Evolutionary conservation across 2,329 filamentous ascomycete genomes (phyloP).

Genomic region (Fusarium mundagurra): DNA sequence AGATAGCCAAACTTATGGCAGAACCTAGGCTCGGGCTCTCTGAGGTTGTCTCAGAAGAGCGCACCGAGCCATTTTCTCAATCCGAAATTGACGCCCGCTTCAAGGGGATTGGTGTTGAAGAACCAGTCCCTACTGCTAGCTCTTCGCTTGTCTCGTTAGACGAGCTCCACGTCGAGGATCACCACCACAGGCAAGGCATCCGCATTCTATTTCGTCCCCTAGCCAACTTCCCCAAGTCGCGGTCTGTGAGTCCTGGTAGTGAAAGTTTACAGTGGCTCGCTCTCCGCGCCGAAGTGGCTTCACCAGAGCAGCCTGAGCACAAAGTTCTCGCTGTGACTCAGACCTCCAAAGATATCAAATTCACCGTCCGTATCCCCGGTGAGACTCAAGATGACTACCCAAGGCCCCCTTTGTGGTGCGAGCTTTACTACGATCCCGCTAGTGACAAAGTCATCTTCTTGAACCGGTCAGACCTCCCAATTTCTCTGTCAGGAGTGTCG

Average conservation of each 20-base stretch:
- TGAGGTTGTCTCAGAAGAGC: conserved; percentile 58
- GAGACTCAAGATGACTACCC: conserved; percentile 54
- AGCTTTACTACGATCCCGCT: conserved; percentile 68
- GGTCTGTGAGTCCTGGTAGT: conserved; percentile 65
- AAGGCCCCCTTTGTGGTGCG: conserved; percentile 65
- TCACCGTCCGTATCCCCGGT: conserved; percentile 65
- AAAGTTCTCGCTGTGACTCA: conserved; percentile 69
- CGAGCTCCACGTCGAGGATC: conserved; percentile 60
- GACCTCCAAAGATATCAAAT: conserved; percentile 68
- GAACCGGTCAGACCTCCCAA: conserved; percentile 65
- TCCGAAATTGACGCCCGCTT: conserved; percentile 64
- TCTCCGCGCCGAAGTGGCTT: conserved; percentile 63
- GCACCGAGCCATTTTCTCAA: conserved; percentile 67
- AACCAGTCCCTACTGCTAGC: conserved; percentile 50
- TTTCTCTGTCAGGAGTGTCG: conserved; percentile 59
- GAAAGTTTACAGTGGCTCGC: conserved; percentile 68
- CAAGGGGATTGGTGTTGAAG: conserved; percentile 57
- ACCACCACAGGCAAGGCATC: conserved; percentile 64
- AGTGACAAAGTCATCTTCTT: conserved; percentile 67
- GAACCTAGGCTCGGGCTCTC: conserved; percentile 54
- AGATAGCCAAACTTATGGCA: conserved; percentile 53
- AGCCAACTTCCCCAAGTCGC: conserved; percentile 59
- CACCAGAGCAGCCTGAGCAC: conserved; percentile 62
- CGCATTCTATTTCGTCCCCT: conserved; percentile 67
- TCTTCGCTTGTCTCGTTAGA: conserved; percentile 63